These are phyloP conservation scores for Senna siamea DNA, from an alignment of 306 rosid species.

Conservation along the genomic window DNA sequence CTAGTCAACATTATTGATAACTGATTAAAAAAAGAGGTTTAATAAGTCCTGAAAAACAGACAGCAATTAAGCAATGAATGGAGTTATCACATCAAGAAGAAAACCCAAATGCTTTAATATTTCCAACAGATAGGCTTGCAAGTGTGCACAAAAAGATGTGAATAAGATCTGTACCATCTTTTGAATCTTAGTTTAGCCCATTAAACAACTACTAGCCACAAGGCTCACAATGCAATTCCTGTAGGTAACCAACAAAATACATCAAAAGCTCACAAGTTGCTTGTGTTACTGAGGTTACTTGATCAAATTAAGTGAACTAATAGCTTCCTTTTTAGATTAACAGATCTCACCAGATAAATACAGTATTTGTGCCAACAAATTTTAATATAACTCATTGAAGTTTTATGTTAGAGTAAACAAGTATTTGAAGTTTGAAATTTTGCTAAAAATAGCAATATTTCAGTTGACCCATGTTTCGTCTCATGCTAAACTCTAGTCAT, in stretches of 20 bases:
- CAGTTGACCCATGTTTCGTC: neutral
- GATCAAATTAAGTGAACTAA: constrained; percentile 19
- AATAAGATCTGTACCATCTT: constrained; percentile 4
- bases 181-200: constrained; percentile 1
- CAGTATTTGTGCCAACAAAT: constrained; percentile 3
- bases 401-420: neutral
- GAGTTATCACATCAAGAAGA: too few species aligned
- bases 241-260: constrained; percentile 30
- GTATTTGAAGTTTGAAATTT: constrained; percentile 1
- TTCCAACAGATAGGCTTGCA: constrained; percentile 21
- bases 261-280: constrained; percentile 19
- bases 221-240: neutral
- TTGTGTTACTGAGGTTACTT: neutral
- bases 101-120: constrained; percentile 24
- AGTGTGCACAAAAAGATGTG: constrained; percentile 9
- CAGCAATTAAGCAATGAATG: neutral
- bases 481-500: neutral
- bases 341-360: constrained; percentile 3
- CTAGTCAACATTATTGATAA: neutral
- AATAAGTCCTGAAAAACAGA: constrained; percentile 20
- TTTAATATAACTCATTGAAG: constrained; percentile 11
- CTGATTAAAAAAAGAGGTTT: neutral
- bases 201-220: constrained; percentile 5
- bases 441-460: neutral
- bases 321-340: constrained; percentile 13